Conservation (phyloP, 306 rosid genomes). For the Vigna reflexopilosa region DNA sequence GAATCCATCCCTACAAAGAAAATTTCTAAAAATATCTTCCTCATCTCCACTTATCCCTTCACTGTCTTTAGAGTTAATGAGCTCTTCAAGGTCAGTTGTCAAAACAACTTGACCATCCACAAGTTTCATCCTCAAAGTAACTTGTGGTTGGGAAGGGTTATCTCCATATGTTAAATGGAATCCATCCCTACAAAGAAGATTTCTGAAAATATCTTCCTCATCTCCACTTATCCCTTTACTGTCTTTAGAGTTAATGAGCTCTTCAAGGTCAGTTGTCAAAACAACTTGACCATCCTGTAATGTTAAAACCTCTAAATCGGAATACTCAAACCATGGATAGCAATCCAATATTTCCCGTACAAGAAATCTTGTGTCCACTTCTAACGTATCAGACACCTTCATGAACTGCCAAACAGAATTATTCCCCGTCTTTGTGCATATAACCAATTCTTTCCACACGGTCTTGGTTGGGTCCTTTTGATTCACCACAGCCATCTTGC, state of each 20-base stretch:
- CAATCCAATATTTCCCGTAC: constrained; percentile 95
- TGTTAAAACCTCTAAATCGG: constrained; percentile 97
- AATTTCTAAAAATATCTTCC: constrained; percentile 93
- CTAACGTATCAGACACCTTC: constrained; percentile 98
- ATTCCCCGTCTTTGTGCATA: constrained; percentile 98
- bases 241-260: constrained; percentile 62
- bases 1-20: constrained; percentile 96
- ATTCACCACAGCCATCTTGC: constrained; percentile 97
- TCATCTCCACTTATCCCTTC: constrained; percentile 76
- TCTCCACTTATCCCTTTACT: constrained; percentile 74
- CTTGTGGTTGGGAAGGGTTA: constrained; percentile 96
- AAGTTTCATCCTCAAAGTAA: constrained; percentile 92
- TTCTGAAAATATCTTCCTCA: constrained; percentile 96
- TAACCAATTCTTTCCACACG: constrained; percentile 98
- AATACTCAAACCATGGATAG: constrained; percentile 99
- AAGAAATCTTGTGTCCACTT: constrained; percentile 96
- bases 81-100: constrained; percentile 98
- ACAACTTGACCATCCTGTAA: constrained; percentile 98
- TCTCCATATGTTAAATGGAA: constrained; percentile 97
- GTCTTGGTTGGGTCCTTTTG: constrained; percentile 93
- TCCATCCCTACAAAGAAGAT: constrained; percentile 93
- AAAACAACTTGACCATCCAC: constrained; percentile 91
- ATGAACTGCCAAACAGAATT: constrained; percentile 98
- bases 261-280: constrained; percentile 97
- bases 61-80: constrained; percentile 63